Evolutionary conservation across 805 yeast species (phyloP).

Genomic region (Kazachstania taianensis): DNA sequence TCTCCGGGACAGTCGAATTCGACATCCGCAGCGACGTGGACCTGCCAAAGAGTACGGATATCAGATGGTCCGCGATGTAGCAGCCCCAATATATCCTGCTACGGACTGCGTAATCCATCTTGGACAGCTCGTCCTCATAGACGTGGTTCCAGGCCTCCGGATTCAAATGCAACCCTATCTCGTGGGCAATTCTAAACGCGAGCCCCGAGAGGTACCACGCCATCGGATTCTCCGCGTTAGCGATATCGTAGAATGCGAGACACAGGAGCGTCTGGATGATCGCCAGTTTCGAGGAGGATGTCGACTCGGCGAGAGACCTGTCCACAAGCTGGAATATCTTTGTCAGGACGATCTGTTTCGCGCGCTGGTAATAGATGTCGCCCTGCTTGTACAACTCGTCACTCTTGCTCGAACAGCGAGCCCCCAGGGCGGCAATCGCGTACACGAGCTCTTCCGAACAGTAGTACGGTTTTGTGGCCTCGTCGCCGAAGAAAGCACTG

Average conservation of each 20-base stretch:
- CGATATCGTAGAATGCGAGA: slow-evolving; percentile 48
- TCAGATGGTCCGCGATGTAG: slow-evolving; percentile 49
- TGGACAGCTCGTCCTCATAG: slow-evolving; percentile 31
- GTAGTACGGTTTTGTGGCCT: slow-evolving; percentile 30
- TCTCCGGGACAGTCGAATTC: slow-evolving; percentile 50
- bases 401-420: slow-evolving; percentile 32
- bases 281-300: slow-evolving; percentile 37
- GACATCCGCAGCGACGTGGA: slow-evolving; percentile 42
- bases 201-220: slow-evolving; percentile 54
- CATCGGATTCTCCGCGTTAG: slow-evolving; percentile 43
- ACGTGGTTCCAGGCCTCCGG: slow-evolving; percentile 44
- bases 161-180: slow-evolving; percentile 47
- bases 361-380: slow-evolving; percentile 36
- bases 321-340: slow-evolving; percentile 29
- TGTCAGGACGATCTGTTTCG: slow-evolving; percentile 33
- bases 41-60: slow-evolving; percentile 44
- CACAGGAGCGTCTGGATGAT: slow-evolving; percentile 44
- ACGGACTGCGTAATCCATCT: slow-evolving; percentile 42
- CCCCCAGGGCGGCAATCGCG: slow-evolving; percentile 46
- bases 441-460: slow-evolving; percentile 44
- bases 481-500: slow-evolving; percentile 41
- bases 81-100: slow-evolving; percentile 55
- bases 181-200: slow-evolving; percentile 51
- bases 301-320: slow-evolving; percentile 16
- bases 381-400: slow-evolving; percentile 31